phyloP scores from a whole-genome alignment of 2,329 filamentous ascomycete genomes.

The Claviceps capensis region DNA sequence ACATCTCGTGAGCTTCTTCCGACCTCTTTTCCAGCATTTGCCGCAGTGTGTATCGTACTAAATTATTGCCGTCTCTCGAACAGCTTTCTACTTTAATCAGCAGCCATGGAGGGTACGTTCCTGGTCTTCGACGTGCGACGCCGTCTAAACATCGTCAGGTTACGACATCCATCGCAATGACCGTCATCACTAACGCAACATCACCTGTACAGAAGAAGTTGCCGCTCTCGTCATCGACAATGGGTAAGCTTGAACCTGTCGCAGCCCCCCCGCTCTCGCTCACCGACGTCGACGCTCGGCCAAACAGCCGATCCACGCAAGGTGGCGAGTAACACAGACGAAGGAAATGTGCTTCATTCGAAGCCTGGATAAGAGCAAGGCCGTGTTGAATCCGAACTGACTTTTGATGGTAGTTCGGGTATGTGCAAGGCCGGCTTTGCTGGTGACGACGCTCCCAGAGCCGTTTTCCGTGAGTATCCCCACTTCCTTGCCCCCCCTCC shows the following conservation, averaged over 20 bases:
- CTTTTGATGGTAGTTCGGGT: constrained; percentile 63
- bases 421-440: constrained; percentile 99
- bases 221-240: constrained; percentile 99
- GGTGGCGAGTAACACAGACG: background rate
- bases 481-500: constrained; percentile 17
- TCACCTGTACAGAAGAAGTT: constrained; percentile 75
- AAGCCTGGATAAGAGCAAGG: background rate
- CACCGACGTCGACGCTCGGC: constrained; percentile 17
- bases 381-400: constrained; percentile 20
- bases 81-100: constrained; percentile 28
- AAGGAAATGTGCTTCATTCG: background rate
- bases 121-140: constrained; percentile 1
- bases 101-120: constrained; percentile 43
- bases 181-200: constrained; percentile 27
- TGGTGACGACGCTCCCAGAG: constrained; percentile 99
- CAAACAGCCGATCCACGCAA: constrained; percentile 5
- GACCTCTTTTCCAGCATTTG: background rate
- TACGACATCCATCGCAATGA: constrained; percentile 1
- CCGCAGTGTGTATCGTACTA: constrained; percentile 1
- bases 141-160: background rate
- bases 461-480: constrained; percentile 90
- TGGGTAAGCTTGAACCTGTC: constrained; percentile 64
- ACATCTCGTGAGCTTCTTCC: constrained; percentile 12
- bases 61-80: constrained; percentile 7
- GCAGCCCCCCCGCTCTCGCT: constrained; percentile 19